A percentile compares a stretch with the other conserved stretches of the same genome.
Conservation (phyloP, 2,329 filamentous ascomycete genomes). For the Chalaropsis thielavioides region DNA sequence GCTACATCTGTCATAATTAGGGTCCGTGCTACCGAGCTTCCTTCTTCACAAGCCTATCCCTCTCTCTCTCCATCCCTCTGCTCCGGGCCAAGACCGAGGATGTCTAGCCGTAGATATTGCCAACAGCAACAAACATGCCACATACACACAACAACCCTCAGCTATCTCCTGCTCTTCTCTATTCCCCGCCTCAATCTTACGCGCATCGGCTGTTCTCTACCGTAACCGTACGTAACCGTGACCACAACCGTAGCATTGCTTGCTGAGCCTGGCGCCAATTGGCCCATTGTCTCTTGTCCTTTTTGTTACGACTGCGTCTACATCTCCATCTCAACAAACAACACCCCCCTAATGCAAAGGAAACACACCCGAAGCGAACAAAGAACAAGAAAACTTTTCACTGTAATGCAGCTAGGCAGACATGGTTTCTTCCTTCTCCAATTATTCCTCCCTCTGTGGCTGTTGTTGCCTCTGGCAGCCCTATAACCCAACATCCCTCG, state of each 20-base stretch:
- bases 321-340: slow-evolving; percentile 4
- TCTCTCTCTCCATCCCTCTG: too few relatives aligned
- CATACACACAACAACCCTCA: background rate
- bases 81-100: too few relatives aligned
- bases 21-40: background rate
- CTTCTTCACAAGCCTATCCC: too few relatives aligned
- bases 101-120: too few relatives aligned
- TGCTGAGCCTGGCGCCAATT: background rate
- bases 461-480: background rate
- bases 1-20: background rate
- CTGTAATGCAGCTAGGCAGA: background rate
- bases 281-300: background rate
- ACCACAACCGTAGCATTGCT: background rate
- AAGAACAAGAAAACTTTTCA: background rate
- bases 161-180: background rate
- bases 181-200: background rate
- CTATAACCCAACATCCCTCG: background rate
- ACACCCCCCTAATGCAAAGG: slow-evolving; percentile 1
- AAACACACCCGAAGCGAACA: background rate
- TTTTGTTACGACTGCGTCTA: background rate
- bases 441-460: background rate
- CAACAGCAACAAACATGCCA: background rate
- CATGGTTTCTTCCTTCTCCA: background rate
- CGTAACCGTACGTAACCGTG: background rate
- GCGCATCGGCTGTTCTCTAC: background rate